These are phyloP conservation scores for Fistulinella staudtii DNA, from an alignment of 1,284 basidiomycete species.

Conservation along the genomic window DNA sequence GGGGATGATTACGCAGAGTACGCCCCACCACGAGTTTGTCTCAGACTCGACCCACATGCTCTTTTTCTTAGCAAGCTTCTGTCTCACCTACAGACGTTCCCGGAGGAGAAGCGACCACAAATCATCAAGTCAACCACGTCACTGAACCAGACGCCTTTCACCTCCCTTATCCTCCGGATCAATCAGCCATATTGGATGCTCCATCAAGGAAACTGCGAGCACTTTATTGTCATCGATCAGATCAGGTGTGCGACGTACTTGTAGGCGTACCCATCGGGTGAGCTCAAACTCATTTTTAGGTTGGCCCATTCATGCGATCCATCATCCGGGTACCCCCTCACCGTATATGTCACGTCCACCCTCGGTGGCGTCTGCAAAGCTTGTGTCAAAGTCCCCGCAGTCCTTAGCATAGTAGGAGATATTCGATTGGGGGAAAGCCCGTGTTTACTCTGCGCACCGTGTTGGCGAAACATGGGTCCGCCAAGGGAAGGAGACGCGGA, in stretches of 20 bases:
- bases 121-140: conserved; percentile 43
- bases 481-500: conserved; percentile 37
- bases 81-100: conserved; percentile 37
- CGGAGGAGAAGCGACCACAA: conserved; percentile 31
- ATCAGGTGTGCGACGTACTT: conserved; percentile 50
- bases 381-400: conserved; percentile 66
- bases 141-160: conserved; percentile 47
- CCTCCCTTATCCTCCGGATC: conserved; percentile 53
- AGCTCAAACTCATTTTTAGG: conserved; percentile 35
- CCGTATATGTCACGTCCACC: conserved; percentile 58
- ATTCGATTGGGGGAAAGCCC: conserved; percentile 72
- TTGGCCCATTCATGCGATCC: conserved; percentile 55
- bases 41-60: neutral
- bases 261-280: neutral
- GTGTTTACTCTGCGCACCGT: conserved; percentile 63
- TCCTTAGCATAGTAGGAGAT: conserved; percentile 63
- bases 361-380: conserved; percentile 60
- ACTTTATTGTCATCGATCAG: conserved; percentile 68
- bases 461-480: conserved; percentile 67
- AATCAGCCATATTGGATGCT: conserved; percentile 78
- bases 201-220: conserved; percentile 78
- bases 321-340: conserved; percentile 58
- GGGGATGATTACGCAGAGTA: conserved; percentile 59
- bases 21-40: conserved; percentile 13
- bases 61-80: conserved; percentile 47